Percentiles rank a stretch among this genome's conserved stretches.
phyloP scores from a whole-genome alignment of 176 grass and related monocot genomes.

The Zoysia pacifica region DNA sequence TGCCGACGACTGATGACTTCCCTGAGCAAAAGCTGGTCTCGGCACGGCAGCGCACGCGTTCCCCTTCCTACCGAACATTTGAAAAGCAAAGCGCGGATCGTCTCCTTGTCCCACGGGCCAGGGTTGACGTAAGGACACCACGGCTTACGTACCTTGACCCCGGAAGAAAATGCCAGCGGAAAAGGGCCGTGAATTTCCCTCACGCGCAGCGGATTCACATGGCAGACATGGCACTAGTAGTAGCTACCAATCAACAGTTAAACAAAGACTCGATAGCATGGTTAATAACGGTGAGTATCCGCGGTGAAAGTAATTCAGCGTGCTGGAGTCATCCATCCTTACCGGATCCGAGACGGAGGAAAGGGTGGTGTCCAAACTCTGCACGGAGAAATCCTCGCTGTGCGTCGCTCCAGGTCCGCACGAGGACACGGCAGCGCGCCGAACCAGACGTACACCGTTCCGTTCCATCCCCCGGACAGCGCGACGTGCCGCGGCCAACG shows the following conservation, averaged over 20 bases:
- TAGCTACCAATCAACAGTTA: neutral
- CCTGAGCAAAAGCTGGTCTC: neutral
- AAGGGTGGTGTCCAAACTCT: no score
- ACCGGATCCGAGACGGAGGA: no score
- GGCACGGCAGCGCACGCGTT: slow-evolving; percentile 21
- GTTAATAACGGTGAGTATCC: no score
- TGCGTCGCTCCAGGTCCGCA: neutral
- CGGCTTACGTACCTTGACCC: neutral
- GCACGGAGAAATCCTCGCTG: neutral
- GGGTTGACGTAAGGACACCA: neutral
- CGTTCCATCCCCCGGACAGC: neutral
- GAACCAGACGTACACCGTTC: neutral
- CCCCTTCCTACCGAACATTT: slow-evolving; percentile 1
- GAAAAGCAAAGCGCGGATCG: neutral
- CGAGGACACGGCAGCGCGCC: neutral
- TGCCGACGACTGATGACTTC: neutral
- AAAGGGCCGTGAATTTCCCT: neutral
- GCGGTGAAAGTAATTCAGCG: no score
- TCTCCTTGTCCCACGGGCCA: neutral
- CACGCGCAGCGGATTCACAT: neutral
- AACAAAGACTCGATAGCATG: no score
- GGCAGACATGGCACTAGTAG: no score
- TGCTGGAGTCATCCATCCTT: no score
- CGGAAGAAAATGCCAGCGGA: neutral
- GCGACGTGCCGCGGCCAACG: neutral